Evolutionary conservation across 805 yeast genomes (phyloP), one percentile per base, ranked within the genome.

Genomic region (Spathaspora girioi): DNA sequence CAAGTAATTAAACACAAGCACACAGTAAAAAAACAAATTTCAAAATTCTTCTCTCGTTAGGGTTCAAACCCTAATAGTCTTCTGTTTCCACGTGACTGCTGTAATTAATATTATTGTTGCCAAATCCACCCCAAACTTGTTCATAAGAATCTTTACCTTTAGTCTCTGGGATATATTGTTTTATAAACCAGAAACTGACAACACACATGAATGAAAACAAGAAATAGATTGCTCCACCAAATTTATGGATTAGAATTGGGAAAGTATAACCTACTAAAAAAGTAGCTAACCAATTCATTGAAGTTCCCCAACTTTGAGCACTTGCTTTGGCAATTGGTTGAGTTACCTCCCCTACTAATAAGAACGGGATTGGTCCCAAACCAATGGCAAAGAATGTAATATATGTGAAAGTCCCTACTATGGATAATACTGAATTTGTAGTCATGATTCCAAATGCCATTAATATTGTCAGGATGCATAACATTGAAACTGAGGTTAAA

Each of bases 331-430:
- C 93, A 53, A 83, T 82, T 1, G 79, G 70, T 54, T 91, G 96
- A 0, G 96, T 86, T n/a, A 93, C 84, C 64, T 94, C 98, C 6
- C 96, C 82, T 10, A 93, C 85, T 48, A 92, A 69, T 57, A 93
- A 70, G 70, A 94, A 93, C 42, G 99, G 99, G 50, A 94, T 91
- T 6, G 99, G 99, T 0, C 99, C 99, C 54, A 91, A 66, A 0
- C 99, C 99, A 32, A 87, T 71, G 0, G 97, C 98, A 73, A 93
- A 94, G 26, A 90, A 80, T 0, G 87, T 83, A 46, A 93, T 91
- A 64, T 90, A 92, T 0, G 78, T 62, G 49, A 89, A 80, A 0
- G 91, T 85, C 10, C 91, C 83, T 0, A 78, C 47, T 0, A 87
- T 83, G 0, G 92, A 77, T 12, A 85, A 54, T 0, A 68, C 31